Base-by-base conservation (phyloP, 495 filamentous ascomycete species). In the Terfezia boudieri region DNA sequence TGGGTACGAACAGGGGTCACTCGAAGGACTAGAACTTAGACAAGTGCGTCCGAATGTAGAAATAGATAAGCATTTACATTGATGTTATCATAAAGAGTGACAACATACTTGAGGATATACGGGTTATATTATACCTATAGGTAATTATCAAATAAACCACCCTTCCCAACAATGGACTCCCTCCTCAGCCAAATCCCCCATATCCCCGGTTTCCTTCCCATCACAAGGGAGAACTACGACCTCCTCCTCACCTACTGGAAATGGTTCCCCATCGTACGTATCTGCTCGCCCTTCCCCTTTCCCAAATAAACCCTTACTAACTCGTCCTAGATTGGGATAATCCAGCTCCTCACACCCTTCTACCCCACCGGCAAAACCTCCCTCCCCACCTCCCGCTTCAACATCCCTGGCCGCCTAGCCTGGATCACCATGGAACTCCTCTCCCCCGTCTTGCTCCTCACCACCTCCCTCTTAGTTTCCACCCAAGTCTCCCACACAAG, bases 291-390 rank as follows among this genome's bases (percentile, higher is more conserved):
- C 20, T 20, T 20, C 2, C 26, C 26, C 26, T 32, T 32, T 7
- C 7, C 7, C 26, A 1, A 32, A 32, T 32, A 5, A 32, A 4
- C 26, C n/a, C 26, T 32, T 32, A 32, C 26, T 32, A 32, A 32
- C 26, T 7, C 26, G 4, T 7, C 26, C 26, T 32, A 32, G 26
- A 7, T 32, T 7, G 26, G 26, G 26, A 32, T 32, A 32, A 32
- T 32, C 14, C 62, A 65, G 17, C 48, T 65, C 9, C 48, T 51
- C 52, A 46, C 17, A 4, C 11, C 38, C 76, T 84, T 73, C 70
- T 81, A 87, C 66, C 75, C 77, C 37, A 76, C 78, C 69, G 90
- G 90, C 59, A 96, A 96, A 68, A 90, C 86, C n/a, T 93, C 86
- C 9, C 68, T 73, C 9, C 57, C 67, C 5, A 14, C 0, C 41